Conservation (phyloP, 495 filamentous ascomycete genomes). For the Aspergillus steynii region DNA sequence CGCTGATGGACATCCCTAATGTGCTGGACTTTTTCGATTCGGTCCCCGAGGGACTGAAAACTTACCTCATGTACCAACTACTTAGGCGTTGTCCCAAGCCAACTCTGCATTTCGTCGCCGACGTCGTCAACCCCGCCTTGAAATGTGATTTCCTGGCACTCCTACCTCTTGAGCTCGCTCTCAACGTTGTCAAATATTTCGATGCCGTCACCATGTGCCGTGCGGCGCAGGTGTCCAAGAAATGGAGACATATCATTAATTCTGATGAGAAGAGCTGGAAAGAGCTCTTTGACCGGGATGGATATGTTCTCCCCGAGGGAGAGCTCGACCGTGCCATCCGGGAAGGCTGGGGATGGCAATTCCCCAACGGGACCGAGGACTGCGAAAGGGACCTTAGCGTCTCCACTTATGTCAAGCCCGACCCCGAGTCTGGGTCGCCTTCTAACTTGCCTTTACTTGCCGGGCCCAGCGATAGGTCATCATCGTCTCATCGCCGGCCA, state of each 20-base stretch:
- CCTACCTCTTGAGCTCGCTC: slow-evolving; percentile 81
- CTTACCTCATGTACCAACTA: slow-evolving; percentile 94
- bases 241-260: slow-evolving; percentile 87
- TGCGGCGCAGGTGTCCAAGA: slow-evolving; percentile 90
- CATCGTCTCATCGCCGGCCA: slow-evolving; percentile 37
- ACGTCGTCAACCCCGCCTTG: slow-evolving; percentile 92
- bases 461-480: slow-evolving; percentile 29
- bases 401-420: slow-evolving; percentile 41
- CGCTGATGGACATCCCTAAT: slow-evolving; percentile 71
- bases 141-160: slow-evolving; percentile 88
- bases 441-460: slow-evolving; percentile 23
- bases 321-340: slow-evolving; percentile 84
- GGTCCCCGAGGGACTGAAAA: slow-evolving; percentile 84
- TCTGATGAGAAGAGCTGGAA: slow-evolving; percentile 96
- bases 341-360: slow-evolving; percentile 99
- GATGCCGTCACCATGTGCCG: slow-evolving; percentile 85
- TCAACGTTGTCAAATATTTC: slow-evolving; percentile 85
- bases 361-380: slow-evolving; percentile 70
- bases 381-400: slow-evolving; percentile 77
- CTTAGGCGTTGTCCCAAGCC: slow-evolving; percentile 85
- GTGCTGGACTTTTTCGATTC: slow-evolving; percentile 90
- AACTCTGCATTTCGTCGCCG: slow-evolving; percentile 87
- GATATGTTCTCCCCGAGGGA: slow-evolving; percentile 73
- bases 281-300: slow-evolving; percentile 82
- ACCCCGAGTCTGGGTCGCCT: slow-evolving; percentile 45